phyloP scores from a whole-genome alignment of 768 basidiomycete species.

The Mycena pura region DNA sequence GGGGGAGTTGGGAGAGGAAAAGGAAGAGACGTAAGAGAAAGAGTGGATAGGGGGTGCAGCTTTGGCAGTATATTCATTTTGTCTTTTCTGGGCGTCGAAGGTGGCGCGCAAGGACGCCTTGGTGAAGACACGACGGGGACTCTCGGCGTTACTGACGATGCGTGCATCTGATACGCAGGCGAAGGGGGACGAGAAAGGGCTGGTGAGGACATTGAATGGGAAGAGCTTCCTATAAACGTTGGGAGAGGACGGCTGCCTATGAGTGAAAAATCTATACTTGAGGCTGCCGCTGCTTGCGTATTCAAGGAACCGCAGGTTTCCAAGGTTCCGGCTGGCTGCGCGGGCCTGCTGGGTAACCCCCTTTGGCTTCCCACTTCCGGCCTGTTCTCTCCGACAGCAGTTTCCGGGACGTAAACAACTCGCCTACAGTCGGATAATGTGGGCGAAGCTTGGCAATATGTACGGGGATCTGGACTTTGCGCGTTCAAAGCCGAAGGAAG shows the following conservation, averaged over 20 bases:
- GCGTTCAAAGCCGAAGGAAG: conserved; percentile 17
- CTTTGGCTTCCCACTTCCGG: not conserved
- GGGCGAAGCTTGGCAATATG: conserved; percentile 19
- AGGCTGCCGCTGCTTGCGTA: not conserved
- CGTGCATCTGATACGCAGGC: not conserved
- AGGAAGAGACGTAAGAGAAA: conserved; percentile 14
- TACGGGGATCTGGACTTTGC: not conserved
- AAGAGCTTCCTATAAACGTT: too few species aligned
- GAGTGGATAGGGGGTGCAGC: conserved; percentile 7
- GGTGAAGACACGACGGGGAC: not conserved
- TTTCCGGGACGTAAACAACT: conserved; percentile 18
- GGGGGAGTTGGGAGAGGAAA: conserved; percentile 19
- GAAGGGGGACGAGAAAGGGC: not conserved
- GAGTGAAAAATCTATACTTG: conserved; percentile 1
- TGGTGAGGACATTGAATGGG: not conserved
- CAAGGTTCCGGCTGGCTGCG: not conserved
- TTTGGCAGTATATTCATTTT: not conserved
- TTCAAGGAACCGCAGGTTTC: not conserved
- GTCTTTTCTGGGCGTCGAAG: not conserved
- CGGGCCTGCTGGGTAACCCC: not conserved
- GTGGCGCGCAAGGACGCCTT: not conserved
- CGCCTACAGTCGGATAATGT: conserved; percentile 21
- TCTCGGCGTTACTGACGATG: too few species aligned
- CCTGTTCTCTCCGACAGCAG: not conserved
- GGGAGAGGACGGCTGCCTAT: too few species aligned